Evolutionary conservation across 805 yeast genomes (phyloP).

Genomic region (Saccharomycopsis fodiens): DNA sequence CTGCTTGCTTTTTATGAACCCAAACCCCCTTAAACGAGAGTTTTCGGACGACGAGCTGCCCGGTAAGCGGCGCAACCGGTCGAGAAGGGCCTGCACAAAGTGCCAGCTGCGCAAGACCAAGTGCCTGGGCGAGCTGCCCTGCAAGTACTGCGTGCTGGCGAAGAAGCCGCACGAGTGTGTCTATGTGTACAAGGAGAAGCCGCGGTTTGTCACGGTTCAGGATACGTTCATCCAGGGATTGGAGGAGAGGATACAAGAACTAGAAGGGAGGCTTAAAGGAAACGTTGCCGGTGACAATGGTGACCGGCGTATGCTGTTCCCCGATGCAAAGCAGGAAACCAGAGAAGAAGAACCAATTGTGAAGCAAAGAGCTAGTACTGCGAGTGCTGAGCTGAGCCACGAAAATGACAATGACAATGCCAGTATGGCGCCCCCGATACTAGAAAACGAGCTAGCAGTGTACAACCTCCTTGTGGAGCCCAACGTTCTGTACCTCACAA

Average conservation of each 20-base stretch:
- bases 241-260: constrained; percentile 3
- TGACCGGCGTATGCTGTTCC: constrained; percentile 8
- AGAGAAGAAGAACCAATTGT: neutral
- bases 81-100: constrained; percentile 13
- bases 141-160: constrained; percentile 6
- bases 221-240: constrained; percentile 8
- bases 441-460: constrained; percentile 10
- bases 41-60: neutral
- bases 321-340: neutral
- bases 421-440: neutral
- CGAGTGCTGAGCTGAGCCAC: neutral
- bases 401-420: neutral
- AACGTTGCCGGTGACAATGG: neutral
- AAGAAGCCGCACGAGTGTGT: constrained; percentile 12
- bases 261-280: constrained; percentile 3
- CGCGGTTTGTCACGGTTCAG: constrained; percentile 12
- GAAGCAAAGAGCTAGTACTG: neutral
- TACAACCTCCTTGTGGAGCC: constrained; percentile 7
- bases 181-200: constrained; percentile 8
- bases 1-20: too few species aligned
- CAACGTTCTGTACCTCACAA: constrained; percentile 8
- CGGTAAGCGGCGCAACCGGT: constrained; percentile 1
- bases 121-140: constrained; percentile 18
- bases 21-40: neutral
- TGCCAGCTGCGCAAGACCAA: constrained; percentile 18